These are phyloP conservation scores for Oryza nivara DNA, from an alignment of 176 grass and related monocot genomes.

Conservation along the genomic window DNA sequence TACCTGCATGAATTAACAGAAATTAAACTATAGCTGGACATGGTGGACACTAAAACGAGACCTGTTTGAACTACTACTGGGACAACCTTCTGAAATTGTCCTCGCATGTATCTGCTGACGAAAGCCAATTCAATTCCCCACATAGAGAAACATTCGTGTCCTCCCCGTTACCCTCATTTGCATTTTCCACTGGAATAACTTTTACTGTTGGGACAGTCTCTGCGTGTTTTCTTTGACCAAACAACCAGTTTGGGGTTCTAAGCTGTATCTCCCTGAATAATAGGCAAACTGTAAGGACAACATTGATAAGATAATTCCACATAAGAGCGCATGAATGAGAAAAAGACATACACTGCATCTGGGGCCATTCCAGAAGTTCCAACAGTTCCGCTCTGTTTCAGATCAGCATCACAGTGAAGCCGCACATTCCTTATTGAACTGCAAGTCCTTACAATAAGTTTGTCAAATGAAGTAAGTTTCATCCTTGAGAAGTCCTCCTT, in stretches of 20 bases:
- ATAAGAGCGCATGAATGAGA: not conserved
- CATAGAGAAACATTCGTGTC: conserved; percentile 41
- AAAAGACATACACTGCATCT: conserved; percentile 82
- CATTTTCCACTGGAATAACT: conserved; percentile 52
- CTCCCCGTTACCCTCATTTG: conserved; percentile 39
- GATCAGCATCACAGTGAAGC: conserved; percentile 67
- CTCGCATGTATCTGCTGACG: conserved; percentile 60
- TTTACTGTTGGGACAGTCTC: conserved; percentile 49
- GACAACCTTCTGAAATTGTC: conserved; percentile 85
- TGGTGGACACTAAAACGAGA: not conserved
- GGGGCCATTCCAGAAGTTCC: conserved; percentile 84
- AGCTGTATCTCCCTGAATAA: conserved; percentile 92
- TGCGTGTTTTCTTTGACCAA: conserved; percentile 91
- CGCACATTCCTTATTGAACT: conserved; percentile 79
- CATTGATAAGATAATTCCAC: conserved; percentile 13
- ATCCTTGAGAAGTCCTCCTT: conserved; percentile 81
- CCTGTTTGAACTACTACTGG: not conserved
- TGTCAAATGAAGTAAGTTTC: conserved; percentile 90
- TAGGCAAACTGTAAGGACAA: conserved; percentile 14
- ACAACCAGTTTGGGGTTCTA: conserved; percentile 92
- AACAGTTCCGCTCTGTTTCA: conserved; percentile 50
- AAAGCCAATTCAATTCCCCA: conserved; percentile 73
- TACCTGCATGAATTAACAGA: conserved; percentile 57
- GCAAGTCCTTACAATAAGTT: conserved; percentile 74
- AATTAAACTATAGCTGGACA: not conserved